phyloP scores from a whole-genome alignment of 2,329 filamentous ascomycete species.

The Pseudogymnoascus sp. region DNA sequence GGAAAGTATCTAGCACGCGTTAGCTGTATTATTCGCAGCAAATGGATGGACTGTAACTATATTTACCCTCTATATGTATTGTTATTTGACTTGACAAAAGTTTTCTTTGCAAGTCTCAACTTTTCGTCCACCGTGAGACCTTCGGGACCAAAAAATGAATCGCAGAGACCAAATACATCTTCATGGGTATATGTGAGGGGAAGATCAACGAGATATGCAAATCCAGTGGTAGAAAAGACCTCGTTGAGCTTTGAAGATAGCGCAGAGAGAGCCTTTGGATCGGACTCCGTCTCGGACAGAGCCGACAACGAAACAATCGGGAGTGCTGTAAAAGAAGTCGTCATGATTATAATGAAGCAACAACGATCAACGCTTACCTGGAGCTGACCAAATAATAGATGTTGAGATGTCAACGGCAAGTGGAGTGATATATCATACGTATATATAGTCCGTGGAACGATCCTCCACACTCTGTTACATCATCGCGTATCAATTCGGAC shows the following conservation, averaged over 20 bases:
- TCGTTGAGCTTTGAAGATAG: constrained; percentile 35
- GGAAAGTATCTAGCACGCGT: constrained; percentile 36
- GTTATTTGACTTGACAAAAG: constrained; percentile 32
- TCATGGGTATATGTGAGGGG: constrained; percentile 36
- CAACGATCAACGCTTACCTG: neutral
- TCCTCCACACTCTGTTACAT: neutral
- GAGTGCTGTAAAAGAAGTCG: constrained; percentile 35
- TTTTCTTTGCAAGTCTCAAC: constrained; percentile 36
- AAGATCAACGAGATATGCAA: constrained; percentile 38
- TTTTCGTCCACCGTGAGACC: constrained; percentile 31
- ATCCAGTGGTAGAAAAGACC: constrained; percentile 39
- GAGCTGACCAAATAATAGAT: neutral
- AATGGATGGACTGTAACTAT: neutral
- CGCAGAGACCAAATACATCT: constrained; percentile 36
- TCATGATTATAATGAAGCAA: constrained; percentile 25
- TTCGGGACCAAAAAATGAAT: constrained; percentile 31
- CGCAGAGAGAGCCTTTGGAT: constrained; percentile 23
- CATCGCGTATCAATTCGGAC: neutral
- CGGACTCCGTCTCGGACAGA: constrained; percentile 25
- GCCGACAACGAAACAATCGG: constrained; percentile 36
- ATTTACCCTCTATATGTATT: constrained; percentile 39
- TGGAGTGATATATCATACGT: neutral
- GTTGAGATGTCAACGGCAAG: neutral
- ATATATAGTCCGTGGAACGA: neutral
- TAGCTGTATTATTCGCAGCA: neutral